Percentiles rank a stretch among this genome's conserved stretches.
Conservation (phyloP, 208 protist genomes). For the Leishmania mexicana region DNA sequence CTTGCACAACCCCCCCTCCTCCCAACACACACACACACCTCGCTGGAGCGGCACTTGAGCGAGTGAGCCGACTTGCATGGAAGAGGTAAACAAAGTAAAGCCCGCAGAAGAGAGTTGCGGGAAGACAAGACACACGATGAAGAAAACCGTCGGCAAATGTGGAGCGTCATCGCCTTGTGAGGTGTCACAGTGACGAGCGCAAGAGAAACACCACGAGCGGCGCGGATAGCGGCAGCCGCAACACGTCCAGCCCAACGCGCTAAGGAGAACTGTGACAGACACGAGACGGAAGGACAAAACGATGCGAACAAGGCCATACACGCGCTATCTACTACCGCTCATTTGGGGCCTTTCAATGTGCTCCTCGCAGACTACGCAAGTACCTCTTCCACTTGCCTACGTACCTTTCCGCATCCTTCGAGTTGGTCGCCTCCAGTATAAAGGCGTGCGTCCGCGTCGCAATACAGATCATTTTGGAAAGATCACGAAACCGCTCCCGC, state of each 20-base stretch:
- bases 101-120: neutral
- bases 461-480: conserved; percentile 50
- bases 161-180: neutral
- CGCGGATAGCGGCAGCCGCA: neutral
- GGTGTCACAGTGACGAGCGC: neutral
- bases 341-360: neutral
- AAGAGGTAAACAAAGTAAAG: neutral
- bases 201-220: neutral
- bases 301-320: neutral
- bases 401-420: conserved; percentile 42
- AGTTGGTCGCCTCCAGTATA: conserved; percentile 46
- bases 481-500: conserved; percentile 32
- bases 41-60: neutral
- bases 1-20: neutral
- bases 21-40: neutral
- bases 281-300: neutral
- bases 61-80: neutral
- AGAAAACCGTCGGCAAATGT: neutral
- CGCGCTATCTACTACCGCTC: neutral
- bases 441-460: conserved; percentile 55
- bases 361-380: neutral
- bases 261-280: neutral
- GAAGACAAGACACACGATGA: neutral
- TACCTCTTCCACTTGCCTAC: conserved; percentile 32
- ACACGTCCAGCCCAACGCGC: neutral